A percentile compares a stretch with the other conserved stretches of the same genome.
These are phyloP conservation scores for Botryobasidium botryosum DNA, from an alignment of 768 basidiomycete genomes.

Conservation along the genomic window DNA sequence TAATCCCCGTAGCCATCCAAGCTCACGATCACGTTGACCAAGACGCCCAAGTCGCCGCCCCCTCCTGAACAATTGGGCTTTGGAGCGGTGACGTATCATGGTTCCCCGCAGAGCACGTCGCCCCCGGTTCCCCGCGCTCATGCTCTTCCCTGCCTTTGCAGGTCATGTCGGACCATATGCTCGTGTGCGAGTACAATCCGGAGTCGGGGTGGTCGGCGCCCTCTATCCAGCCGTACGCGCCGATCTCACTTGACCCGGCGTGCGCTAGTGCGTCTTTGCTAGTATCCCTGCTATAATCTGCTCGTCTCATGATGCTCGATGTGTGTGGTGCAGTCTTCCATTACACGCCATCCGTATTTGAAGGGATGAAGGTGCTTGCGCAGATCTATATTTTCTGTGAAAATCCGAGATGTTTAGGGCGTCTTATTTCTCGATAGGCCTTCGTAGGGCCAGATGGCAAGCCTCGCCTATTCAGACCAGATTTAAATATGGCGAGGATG, in stretches of 20 bases:
- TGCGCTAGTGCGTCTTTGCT: conserved; percentile 21
- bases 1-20: conserved; percentile 35
- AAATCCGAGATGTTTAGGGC: no score
- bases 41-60: conserved; percentile 35
- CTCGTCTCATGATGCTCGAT: neutral
- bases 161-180: conserved; percentile 12
- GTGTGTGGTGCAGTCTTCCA: conserved; percentile 29
- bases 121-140: neutral
- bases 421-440: conserved; percentile 34
- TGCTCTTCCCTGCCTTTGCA: neutral
- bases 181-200: conserved; percentile 23
- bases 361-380: conserved; percentile 46
- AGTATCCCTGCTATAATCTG: neutral
- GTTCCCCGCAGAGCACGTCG: conserved; percentile 6
- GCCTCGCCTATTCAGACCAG: conserved; percentile 63
- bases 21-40: conserved; percentile 31
- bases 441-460: conserved; percentile 56
- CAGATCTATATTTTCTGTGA: no score
- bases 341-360: conserved; percentile 42
- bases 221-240: conserved; percentile 49
- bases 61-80: conserved; percentile 33
- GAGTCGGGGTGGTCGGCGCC: conserved; percentile 47
- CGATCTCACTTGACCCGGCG: conserved; percentile 39
- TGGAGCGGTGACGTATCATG: conserved; percentile 42
- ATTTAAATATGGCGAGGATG: conserved; percentile 74